Base-by-base conservation (phyloP, 2,329 filamentous ascomycete genomes). In the Alternaria brassicicola region DNA sequence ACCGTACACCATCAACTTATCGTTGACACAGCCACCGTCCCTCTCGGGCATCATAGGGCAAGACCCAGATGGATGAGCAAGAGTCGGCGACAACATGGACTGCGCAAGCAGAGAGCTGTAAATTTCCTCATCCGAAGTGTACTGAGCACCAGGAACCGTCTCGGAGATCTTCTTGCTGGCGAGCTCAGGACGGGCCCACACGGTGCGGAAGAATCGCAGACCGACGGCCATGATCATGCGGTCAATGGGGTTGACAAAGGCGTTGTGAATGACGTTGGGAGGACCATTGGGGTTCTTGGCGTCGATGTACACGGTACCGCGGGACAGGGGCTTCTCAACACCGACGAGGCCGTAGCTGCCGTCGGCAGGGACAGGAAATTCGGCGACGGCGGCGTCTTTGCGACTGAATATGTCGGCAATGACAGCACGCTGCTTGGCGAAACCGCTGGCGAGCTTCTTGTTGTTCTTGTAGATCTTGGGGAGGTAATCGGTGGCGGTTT, bases 341-440 rank as follows among this genome's bases (percentile, higher is more conserved):
- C 70, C 64, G 13, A 70, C 66, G 15, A 71, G 67, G 35, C 52
- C 59, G 48, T 58, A 69, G 17, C 55, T 70, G 43, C 64, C 73
- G 45, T 72, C 73, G 15, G 72, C 67, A 30, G 82, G 84, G 8
- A 73, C 58, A 15, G 70, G 67, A 39, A 70, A 68, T 25, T 73
- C 70, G 19, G 61, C 61, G 15, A 72, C 67, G 23, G 70, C 66
- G 4, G 63, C 62, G 10, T 69, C 68, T 8, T 56, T 54, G 47
- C 65, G 66, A 3, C 74, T 68, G 45, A 68, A 70, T 6, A 67
- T 56, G 26, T 61, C 49, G 5, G 63, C 55, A 36, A 73, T 62
- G 15, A 71, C 41, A 15, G 66, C 61, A 35, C 68, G 66, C 57
- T 74, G 71, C 21, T 61, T 59, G 8, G 52, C 59, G 45, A 64